Evolutionary conservation across 1,284 basidiomycete species (phyloP).

Genomic region (Rhodofomes roseus): DNA sequence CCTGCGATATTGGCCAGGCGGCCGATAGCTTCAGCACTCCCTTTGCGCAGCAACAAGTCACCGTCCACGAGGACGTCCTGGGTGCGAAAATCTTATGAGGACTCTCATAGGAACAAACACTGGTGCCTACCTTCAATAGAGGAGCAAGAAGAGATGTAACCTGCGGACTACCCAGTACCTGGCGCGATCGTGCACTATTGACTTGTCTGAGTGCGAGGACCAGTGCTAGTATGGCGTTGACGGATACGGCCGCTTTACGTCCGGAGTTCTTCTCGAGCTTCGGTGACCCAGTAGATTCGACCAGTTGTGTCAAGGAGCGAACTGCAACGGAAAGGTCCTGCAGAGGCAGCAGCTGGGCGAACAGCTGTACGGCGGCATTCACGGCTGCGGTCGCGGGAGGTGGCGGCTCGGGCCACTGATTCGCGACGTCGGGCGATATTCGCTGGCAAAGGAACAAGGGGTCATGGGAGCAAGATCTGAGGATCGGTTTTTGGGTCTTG

Average conservation of each 20-base stretch:
- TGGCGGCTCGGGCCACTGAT: conserved; percentile 56
- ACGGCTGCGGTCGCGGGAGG: conserved; percentile 83
- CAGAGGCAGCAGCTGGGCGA: conserved; percentile 74
- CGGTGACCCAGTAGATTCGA: conserved; percentile 68
- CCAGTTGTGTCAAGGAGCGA: conserved; percentile 66
- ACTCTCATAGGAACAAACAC: neutral
- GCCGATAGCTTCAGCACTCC: conserved; percentile 90
- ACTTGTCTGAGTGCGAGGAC: conserved; percentile 70
- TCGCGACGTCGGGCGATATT: conserved; percentile 38
- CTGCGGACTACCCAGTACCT: conserved; percentile 64
- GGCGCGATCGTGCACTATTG: conserved; percentile 47
- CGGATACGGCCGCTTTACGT: conserved; percentile 81
- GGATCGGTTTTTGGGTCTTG: conserved; percentile 75
- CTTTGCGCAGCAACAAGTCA: conserved; percentile 73
- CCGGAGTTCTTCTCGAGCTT: conserved; percentile 90
- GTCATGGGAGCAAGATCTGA: conserved; percentile 87
- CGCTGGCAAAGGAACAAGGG: conserved; percentile 71
- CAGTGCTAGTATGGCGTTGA: conserved; percentile 83
- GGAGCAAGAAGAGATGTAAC: conserved; percentile 69
- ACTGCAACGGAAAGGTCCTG: conserved; percentile 73
- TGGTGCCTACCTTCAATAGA: conserved; percentile 64
- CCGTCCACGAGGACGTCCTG: conserved; percentile 83
- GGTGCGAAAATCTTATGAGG: neutral
- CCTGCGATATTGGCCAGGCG: conserved; percentile 83
- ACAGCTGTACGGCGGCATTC: conserved; percentile 86